Percentiles rank a stretch among this genome's conserved stretches.
Evolutionary conservation across 768 basidiomycete species (phyloP).

Genomic region (Tulasnella calospora): DNA sequence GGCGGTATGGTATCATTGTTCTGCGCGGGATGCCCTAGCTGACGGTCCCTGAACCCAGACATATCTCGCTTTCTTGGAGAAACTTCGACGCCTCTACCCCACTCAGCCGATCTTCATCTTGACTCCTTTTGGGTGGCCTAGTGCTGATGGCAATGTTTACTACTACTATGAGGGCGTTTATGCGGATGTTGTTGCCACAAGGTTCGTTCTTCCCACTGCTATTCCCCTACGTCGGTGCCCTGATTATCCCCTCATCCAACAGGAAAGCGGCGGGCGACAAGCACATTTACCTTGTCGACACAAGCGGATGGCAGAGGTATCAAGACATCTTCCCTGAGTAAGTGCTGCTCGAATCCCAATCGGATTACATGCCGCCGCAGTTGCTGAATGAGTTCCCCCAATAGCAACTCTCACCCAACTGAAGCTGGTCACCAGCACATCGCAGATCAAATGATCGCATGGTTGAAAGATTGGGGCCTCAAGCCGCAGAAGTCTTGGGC

Average conservation of each 20-base stretch:
- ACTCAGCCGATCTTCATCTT: constrained; percentile 50
- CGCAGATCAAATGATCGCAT: constrained; percentile 44
- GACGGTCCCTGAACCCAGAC: constrained; percentile 36
- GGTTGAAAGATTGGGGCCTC: constrained; percentile 49
- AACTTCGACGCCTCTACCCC: constrained; percentile 44
- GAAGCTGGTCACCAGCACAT: constrained; percentile 48
- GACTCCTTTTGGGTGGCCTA: constrained; percentile 58
- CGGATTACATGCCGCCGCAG: not conserved
- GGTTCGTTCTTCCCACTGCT: not conserved
- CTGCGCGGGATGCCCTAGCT: not conserved
- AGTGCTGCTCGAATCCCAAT: not conserved
- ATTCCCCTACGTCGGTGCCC: not conserved
- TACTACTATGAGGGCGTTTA: constrained; percentile 50
- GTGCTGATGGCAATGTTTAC: constrained; percentile 43
- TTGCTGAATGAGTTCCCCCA: not conserved
- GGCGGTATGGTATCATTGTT: constrained; percentile 16
- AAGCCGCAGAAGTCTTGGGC: constrained; percentile 33
- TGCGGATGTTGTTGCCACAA: constrained; percentile 38
- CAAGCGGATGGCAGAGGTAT: constrained; percentile 52
- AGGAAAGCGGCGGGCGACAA: constrained; percentile 45
- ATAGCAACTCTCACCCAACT: constrained; percentile 49
- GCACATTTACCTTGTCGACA: constrained; percentile 51
- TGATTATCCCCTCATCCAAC: not conserved
- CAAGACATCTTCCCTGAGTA: constrained; percentile 36
- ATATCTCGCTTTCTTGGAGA: constrained; percentile 46